Conservation (phyloP, 2,329 filamentous ascomycete species). For the Alternaria brassicicola region DNA sequence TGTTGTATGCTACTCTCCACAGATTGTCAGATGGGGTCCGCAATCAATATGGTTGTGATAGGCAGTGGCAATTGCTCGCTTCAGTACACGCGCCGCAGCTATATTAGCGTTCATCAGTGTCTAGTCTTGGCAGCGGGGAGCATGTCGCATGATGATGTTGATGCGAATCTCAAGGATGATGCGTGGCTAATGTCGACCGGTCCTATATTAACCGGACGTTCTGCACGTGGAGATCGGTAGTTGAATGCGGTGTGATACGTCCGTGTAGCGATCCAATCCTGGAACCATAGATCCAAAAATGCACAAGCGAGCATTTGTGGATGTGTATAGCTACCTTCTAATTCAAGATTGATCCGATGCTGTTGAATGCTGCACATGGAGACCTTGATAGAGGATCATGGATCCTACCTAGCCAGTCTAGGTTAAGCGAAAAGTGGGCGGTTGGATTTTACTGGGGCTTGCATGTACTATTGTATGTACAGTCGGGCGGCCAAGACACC, state of each 20-base stretch:
- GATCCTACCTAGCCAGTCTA: background rate
- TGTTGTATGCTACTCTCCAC: constrained; percentile 18
- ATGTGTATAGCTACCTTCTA: background rate
- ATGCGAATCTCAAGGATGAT: constrained; percentile 4
- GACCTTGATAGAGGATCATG: background rate
- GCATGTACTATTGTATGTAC: background rate
- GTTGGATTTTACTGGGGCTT: background rate
- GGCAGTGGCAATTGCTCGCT: constrained; percentile 24
- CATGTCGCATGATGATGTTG: constrained; percentile 7
- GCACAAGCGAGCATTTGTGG: background rate
- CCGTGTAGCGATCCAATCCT: background rate
- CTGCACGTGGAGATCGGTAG: constrained; percentile 1
- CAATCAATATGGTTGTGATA: constrained; percentile 26
- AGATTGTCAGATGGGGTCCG: constrained; percentile 23
- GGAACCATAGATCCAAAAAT: background rate
- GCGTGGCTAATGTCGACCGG: constrained; percentile 7
- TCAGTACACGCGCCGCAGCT: constrained; percentile 22
- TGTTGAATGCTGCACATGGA: background rate
- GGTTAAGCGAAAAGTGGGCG: background rate
- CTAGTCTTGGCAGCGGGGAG: constrained; percentile 30
- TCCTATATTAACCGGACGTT: constrained; percentile 3
- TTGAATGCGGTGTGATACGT: background rate
- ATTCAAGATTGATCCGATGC: background rate
- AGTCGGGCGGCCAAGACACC: constrained; percentile 6
- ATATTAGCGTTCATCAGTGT: constrained; percentile 28